Evolutionary conservation across 2,329 filamentous ascomycete genomes (phyloP).

Genomic region (Zasmidium cellare): DNA sequence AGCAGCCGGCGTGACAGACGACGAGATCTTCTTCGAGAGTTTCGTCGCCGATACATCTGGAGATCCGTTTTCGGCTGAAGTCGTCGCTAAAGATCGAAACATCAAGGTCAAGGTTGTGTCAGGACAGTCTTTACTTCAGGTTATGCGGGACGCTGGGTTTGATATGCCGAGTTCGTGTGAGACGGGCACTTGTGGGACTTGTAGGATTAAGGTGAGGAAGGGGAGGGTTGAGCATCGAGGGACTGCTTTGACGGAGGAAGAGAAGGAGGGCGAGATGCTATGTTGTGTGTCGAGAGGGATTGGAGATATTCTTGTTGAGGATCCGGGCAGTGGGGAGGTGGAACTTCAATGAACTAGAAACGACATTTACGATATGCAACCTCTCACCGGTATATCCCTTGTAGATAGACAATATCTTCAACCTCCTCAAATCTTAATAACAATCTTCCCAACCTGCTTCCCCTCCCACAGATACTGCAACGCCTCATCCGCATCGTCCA

Average conservation of each 20-base stretch:
- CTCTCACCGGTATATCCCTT: too few relatives aligned
- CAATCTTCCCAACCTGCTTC: slow-evolving; percentile 34
- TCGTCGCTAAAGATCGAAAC: neutral
- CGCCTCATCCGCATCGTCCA: slow-evolving; percentile 33
- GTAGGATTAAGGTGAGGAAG: neutral
- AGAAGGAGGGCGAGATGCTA: neutral
- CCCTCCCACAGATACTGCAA: slow-evolving; percentile 30
- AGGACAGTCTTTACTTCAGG: neutral
- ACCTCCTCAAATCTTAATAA: slow-evolving; percentile 14
- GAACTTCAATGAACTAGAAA: too few relatives aligned
- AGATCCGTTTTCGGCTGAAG: neutral
- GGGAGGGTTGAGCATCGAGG: neutral
- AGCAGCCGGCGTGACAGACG: neutral
- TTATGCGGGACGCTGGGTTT: neutral
- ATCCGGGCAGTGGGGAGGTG: neutral
- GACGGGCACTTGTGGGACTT: neutral
- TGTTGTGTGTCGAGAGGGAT: neutral
- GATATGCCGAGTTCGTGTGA: neutral
- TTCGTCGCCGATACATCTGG: neutral
- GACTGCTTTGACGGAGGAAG: neutral
- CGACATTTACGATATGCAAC: too few relatives aligned
- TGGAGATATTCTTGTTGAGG: neutral
- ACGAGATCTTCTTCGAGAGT: neutral
- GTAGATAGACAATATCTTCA: too few relatives aligned
- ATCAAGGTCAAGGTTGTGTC: neutral